Conservation (phyloP, 352 stramenopile species). For the Saprolegnia diclina region DNA sequence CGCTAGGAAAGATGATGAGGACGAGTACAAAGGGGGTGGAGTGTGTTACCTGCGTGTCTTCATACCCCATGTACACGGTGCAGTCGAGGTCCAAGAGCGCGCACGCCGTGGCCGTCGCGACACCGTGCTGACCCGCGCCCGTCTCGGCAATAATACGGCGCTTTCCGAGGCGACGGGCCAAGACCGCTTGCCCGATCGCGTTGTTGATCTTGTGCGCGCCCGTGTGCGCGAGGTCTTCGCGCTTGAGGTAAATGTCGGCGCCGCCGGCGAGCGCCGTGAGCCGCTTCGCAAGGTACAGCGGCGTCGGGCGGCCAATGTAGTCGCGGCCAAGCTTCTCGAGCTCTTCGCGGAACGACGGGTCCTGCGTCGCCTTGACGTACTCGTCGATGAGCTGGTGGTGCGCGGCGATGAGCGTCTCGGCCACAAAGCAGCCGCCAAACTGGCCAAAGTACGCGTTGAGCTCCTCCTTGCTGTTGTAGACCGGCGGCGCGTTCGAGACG, state of each 20-base stretch:
- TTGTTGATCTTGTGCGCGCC: slow-evolving; percentile 99
- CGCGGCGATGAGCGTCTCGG: slow-evolving; percentile 95
- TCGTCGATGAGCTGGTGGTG: slow-evolving; percentile 92
- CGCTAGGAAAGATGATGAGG: slow-evolving; percentile 44
- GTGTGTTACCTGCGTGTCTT: slow-evolving; percentile 79
- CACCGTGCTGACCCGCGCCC: slow-evolving; percentile 96
- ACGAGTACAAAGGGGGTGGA: not conserved
- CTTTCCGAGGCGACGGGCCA: slow-evolving; percentile 96
- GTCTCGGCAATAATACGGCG: slow-evolving; percentile 98
- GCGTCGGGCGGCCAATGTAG: slow-evolving; percentile 90
- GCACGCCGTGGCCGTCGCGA: slow-evolving; percentile 96
- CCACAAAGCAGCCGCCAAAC: slow-evolving; percentile 97
- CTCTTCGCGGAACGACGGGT: slow-evolving; percentile 93
- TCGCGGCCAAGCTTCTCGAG: slow-evolving; percentile 94
- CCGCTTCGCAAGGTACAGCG: slow-evolving; percentile 94
- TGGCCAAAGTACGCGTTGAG: slow-evolving; percentile 85
- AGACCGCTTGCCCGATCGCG: slow-evolving; percentile 93
- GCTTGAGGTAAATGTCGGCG: slow-evolving; percentile 98
- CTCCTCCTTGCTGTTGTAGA: slow-evolving; percentile 55
- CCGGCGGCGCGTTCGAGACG: slow-evolving; percentile 68
- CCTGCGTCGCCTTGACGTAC: slow-evolving; percentile 92
- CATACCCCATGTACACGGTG: slow-evolving; percentile 98
- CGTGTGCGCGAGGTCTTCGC: slow-evolving; percentile 97
- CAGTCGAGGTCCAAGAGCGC: slow-evolving; percentile 94
- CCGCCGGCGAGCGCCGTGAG: slow-evolving; percentile 90